Base-by-base conservation (phyloP, 495 filamentous ascomycete genomes). In the Bacidia gigantensis region DNA sequence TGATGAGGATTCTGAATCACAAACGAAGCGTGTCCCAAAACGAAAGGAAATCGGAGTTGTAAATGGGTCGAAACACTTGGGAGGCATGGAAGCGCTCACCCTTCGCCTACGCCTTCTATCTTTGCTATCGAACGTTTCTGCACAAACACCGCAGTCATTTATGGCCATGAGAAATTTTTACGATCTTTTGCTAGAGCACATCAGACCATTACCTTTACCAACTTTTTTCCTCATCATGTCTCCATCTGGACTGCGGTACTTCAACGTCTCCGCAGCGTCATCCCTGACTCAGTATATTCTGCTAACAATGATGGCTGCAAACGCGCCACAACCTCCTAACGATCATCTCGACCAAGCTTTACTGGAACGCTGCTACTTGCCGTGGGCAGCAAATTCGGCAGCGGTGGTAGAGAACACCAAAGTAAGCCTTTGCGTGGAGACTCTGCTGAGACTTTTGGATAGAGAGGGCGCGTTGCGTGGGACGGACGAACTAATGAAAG, bases 401-500 rank as follows among this genome's bases (percentile, higher is more conserved):
- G 77, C 71, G 5, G 64, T 74, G 0, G 73, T 72, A 3, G 86
- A 93, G 46, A 95, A 96, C 60, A 81, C 84, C 2, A 89, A 88
- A 65, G 71, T 95, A 26, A 83, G 82, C 2, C 65, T 95, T 2
- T 61, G 86, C 47, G 63, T 95, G 0, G 90, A 98, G 65, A 72
- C 72, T 0, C 62, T 93, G 50, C 56, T 90, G 48, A 72, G 81
- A 42, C 65, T 83, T 2, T 60, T 89, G n/a, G 70, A 72, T 1
- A 59, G 64, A 0, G 58, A 60, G 22, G 56, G 64, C 0, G 50
- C 65, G 53, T 53, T 82, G 7, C 60, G 57, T 20, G 66, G 76
- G 43, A 76, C 72, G 14, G 55, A 62, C 0, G 58, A 55, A 2
- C 58, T 93, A 21, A 63, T 70, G 14, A 53, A 58, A 1, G 76